A percentile compares a stretch with the other conserved stretches of the same genome.
These are phyloP conservation scores for Termitomyces sp. DNA, from an alignment of 768 basidiomycete genomes.

Conservation along the genomic window DNA sequence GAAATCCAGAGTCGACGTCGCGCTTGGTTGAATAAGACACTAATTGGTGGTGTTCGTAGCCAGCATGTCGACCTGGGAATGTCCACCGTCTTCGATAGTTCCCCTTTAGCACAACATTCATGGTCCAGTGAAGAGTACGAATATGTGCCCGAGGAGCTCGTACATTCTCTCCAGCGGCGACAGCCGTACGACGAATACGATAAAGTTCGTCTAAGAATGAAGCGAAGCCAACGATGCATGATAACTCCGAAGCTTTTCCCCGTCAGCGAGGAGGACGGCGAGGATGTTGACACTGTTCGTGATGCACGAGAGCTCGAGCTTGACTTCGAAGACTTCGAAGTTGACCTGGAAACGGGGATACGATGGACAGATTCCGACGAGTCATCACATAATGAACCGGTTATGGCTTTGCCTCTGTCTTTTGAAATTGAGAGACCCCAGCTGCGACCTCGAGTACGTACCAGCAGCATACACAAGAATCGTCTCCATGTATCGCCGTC, in stretches of 20 bases:
- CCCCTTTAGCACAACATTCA: slow-evolving; percentile 40
- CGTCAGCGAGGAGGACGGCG: slow-evolving; percentile 34
- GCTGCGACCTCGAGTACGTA: slow-evolving; percentile 29
- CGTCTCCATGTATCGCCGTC: slow-evolving; percentile 17
- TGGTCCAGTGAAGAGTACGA: slow-evolving; percentile 39
- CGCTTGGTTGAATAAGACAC: slow-evolving; percentile 61
- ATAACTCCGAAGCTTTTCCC: slow-evolving; percentile 32
- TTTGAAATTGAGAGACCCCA: slow-evolving; percentile 26
- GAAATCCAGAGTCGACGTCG: slow-evolving; percentile 59
- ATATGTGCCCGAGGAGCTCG: slow-evolving; percentile 6
- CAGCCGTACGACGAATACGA: slow-evolving; percentile 19
- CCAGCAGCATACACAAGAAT: slow-evolving; percentile 32
- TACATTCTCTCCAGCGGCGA: neutral
- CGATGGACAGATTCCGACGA: slow-evolving; percentile 17
- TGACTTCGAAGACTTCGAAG: slow-evolving; percentile 25
- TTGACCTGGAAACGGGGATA: slow-evolving; percentile 28
- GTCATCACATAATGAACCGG: neutral
- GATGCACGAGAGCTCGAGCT: slow-evolving; percentile 29
- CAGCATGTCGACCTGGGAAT: slow-evolving; percentile 37
- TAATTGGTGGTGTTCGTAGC: slow-evolving; percentile 21
- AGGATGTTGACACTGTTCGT: slow-evolving; percentile 21
- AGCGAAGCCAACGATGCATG: slow-evolving; percentile 13
- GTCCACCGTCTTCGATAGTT: slow-evolving; percentile 46
- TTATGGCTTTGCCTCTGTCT: slow-evolving; percentile 12
- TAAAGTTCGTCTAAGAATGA: slow-evolving; percentile 9